A percentile compares a stretch with the other conserved stretches of the same genome.
Evolutionary conservation across 2,329 filamentous ascomycete species (phyloP).

Genomic region (Calonectria pseudoturangicola): DNA sequence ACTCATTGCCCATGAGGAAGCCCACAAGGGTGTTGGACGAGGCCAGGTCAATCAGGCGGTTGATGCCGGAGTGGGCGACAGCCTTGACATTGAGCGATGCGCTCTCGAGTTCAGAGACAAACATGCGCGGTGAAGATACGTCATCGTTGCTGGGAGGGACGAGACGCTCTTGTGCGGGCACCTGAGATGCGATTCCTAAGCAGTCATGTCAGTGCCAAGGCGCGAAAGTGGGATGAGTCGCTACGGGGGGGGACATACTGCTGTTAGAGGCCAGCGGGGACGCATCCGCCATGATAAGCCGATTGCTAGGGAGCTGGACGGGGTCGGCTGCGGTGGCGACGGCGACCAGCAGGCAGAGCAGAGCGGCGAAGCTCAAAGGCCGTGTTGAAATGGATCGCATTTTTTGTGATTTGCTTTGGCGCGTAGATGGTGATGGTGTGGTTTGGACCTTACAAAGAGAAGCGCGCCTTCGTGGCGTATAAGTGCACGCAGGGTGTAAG

Average conservation of each 20-base stretch:
- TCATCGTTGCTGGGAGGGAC: conserved; percentile 84
- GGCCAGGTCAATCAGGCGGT: conserved; percentile 89
- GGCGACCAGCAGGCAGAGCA: conserved; percentile 46
- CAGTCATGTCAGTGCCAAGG: conserved; percentile 38
- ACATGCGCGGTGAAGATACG: conserved; percentile 81
- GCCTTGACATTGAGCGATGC: conserved; percentile 83
- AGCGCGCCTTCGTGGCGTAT: conserved; percentile 12
- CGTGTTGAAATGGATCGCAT: conserved; percentile 46
- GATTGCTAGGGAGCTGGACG: conserved; percentile 44
- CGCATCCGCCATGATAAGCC: conserved; percentile 38
- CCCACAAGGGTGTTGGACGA: conserved; percentile 87
- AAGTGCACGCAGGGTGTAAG: conserved; percentile 20
- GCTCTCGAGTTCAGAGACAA: conserved; percentile 91
- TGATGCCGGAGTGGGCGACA: conserved; percentile 87
- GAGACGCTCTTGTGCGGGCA: conserved; percentile 81
- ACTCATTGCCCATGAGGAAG: conserved; percentile 93
- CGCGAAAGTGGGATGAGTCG: conserved; percentile 5
- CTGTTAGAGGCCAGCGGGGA: conserved; percentile 49
- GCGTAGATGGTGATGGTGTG: conserved; percentile 1
- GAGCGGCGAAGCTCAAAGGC: conserved; percentile 33
- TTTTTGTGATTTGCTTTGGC: conserved; percentile 15
- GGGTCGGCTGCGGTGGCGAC: conserved; percentile 41
- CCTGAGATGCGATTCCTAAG: conserved; percentile 83
- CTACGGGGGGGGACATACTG: conserved; percentile 40
- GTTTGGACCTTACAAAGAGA: background rate